These are phyloP conservation scores for Aureobasidium sp. DNA, from an alignment of 2,329 filamentous ascomycete genomes.

Conservation along the genomic window DNA sequence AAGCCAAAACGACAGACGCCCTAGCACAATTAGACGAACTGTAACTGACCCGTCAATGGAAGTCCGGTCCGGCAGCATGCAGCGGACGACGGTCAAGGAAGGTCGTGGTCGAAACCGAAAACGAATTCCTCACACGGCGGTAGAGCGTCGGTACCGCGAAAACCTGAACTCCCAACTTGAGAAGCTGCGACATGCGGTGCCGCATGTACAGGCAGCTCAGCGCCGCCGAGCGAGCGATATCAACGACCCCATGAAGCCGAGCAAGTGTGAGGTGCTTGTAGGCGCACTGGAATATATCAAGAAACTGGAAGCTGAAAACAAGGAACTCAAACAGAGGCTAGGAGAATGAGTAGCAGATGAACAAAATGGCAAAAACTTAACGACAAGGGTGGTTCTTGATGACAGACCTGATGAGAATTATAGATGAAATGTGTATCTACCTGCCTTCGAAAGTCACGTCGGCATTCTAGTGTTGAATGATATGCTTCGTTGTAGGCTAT, in stretches of 20 bases:
- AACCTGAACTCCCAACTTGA: slow-evolving; percentile 32
- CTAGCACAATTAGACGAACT: slow-evolving; percentile 3
- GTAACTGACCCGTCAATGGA: background rate
- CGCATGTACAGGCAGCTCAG: slow-evolving; percentile 24
- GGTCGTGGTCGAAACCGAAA: slow-evolving; percentile 27
- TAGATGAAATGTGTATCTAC: background rate
- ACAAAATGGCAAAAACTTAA: background rate
- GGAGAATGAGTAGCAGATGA: background rate
- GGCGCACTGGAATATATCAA: slow-evolving; percentile 31
- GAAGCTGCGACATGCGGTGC: slow-evolving; percentile 28
- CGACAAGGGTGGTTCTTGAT: background rate
- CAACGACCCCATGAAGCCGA: slow-evolving; percentile 24
- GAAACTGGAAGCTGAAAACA: slow-evolving; percentile 24
- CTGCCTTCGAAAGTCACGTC: background rate
- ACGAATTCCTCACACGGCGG: slow-evolving; percentile 31
- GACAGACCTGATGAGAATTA: too few species aligned
- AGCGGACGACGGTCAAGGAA: background rate
- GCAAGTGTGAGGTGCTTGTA: slow-evolving; percentile 32
- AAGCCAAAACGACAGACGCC: background rate
- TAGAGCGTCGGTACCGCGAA: slow-evolving; percentile 31
- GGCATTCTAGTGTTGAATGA: background rate
- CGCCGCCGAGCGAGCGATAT: slow-evolving; percentile 19
- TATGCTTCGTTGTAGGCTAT: background rate
- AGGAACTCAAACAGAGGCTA: slow-evolving; percentile 23
- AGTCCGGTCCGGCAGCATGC: background rate